Evolutionary conservation across 2,329 filamentous ascomycete genomes (phyloP).

Genomic region (Sphaerulina musiva): DNA sequence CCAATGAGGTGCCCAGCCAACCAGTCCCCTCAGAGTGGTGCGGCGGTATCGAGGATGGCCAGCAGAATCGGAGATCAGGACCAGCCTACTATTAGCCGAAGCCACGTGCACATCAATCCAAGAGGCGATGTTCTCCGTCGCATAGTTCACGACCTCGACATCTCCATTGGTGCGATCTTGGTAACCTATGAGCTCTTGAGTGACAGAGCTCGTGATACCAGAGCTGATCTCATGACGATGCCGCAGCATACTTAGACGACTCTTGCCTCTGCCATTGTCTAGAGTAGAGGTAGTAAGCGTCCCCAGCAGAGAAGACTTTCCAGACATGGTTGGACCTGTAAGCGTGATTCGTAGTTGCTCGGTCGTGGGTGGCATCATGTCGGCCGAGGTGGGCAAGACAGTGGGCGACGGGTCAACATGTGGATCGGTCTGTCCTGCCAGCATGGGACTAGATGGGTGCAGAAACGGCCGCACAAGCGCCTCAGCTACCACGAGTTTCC

Average conservation of each 20-base stretch:
- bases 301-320: constrained; percentile 85
- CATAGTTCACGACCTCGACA: constrained; percentile 67
- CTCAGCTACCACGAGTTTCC: constrained; percentile 77
- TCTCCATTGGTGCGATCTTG: constrained; percentile 29
- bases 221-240: constrained; percentile 90
- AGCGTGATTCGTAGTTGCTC: constrained; percentile 81
- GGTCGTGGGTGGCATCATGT: constrained; percentile 34
- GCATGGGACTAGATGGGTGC: constrained; percentile 18
- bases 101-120: constrained; percentile 91
- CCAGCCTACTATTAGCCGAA: constrained; percentile 65
- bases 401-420: constrained; percentile 1
- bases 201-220: constrained; percentile 87
- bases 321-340: constrained; percentile 80
- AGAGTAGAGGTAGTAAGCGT: constrained; percentile 80
- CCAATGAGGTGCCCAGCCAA: constrained; percentile 96
- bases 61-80: constrained; percentile 86
- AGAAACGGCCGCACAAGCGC: constrained; percentile 72
- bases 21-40: constrained; percentile 79
- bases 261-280: constrained; percentile 89
- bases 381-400: constrained; percentile 12
- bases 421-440: constrained; percentile 7
- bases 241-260: constrained; percentile 77
- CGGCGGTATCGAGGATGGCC: constrained; percentile 84
- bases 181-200: constrained; percentile 90
- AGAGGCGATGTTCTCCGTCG: constrained; percentile 75